Evolutionary conservation across 2,329 filamentous ascomycete genomes (phyloP), one percentile per base, ranked within the genome.

Genomic region (Colletotrichum zoysiae): DNA sequence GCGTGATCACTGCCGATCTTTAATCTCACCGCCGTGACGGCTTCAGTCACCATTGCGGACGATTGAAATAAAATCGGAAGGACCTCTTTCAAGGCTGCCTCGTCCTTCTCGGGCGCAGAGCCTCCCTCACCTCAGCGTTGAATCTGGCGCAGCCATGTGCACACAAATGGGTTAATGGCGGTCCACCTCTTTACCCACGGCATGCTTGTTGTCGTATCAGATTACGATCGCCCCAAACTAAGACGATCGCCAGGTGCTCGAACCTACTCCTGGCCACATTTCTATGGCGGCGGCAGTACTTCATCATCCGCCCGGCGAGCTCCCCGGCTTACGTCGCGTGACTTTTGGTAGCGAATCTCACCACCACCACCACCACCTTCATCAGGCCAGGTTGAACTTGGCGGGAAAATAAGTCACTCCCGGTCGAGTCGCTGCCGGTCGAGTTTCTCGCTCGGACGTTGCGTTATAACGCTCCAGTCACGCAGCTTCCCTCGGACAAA

Each of bases 401-500:
- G 26, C 26, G 26, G 26, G 26, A 26, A 26, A 26, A 26, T 26
- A 26, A 26, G 26, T 26, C 26, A 26, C 26, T 26, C 26, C 26
- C 26, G 26, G 30, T 30, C 30, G 30, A 5, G 30, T 30, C 30
- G 30, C 30, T 30, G 30, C 30, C 30, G 4, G 30, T 30, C 30
- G 4, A 16, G 46, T 30, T 35, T 42, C 38, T 46, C 69, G 59
- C 69, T 71, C 59, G 59, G 65, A 69, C 69, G 18, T 12, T 8
- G 67, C 51, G n/a, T 38, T 42, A 5, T 12, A 64, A 48, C 58
- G 38, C 38, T 20, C 42, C 65, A 65, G 65, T 69, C 59, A 65
- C 57, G 35, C 40, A 23, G 18, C 35, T 55, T 59, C 56, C 69
- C 55, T 60, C 65, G 46, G 23, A 60, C 3, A 35, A 69, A 65